Evolutionary conservation across 306 rosid species (phyloP), one percentile per base, ranked within the genome.

Genomic region (Corylus avellana): DNA sequence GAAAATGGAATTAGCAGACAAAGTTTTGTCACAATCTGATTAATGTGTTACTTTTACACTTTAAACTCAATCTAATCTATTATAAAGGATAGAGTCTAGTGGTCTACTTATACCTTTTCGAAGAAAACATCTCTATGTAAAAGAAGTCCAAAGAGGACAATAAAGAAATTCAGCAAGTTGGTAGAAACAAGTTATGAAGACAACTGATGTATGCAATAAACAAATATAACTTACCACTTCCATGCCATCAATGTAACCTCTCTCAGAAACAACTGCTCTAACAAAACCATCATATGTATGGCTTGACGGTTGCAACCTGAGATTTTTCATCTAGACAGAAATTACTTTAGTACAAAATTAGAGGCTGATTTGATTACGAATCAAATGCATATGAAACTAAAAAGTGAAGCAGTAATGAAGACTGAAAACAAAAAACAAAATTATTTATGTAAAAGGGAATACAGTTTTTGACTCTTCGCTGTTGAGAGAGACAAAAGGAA

Each of bases 301-400:
- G 82, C 92, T 77, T 66, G 90, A 86, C 7, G 92, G 94, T 75
- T 84, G 84, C 91, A 94, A 81, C 74, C 97, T 93, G 72, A 92
- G 85, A 72, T 82, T 85, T 87, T 87, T 90, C 97, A 89, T 94
- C 98, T 94, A 83, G 76, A 88, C 53, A 78, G 63, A 90, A 73
- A 84, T 66, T 12, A 54, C 29, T 62, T 81, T 64, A 88, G 76
- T 75, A 75, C 72, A 75, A 80, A 80, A 77, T 56, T 80, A 80
- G 78, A 88, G 73, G 61, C 68, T 47, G 37, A 82, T 86, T 81
- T 62, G 75, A 75, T 42, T 18, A 67, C 18, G 29, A 67, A 42
- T 67, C 51, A 17, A 37, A 7, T 67, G 50, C 49, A 67, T 7
- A 75, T 54, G 51, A 49, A 81, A 7, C 51, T 48, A 13, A 16